Conservation (phyloP, 371 early-diverging fungal species). For the Mycotypha africana region DNA sequence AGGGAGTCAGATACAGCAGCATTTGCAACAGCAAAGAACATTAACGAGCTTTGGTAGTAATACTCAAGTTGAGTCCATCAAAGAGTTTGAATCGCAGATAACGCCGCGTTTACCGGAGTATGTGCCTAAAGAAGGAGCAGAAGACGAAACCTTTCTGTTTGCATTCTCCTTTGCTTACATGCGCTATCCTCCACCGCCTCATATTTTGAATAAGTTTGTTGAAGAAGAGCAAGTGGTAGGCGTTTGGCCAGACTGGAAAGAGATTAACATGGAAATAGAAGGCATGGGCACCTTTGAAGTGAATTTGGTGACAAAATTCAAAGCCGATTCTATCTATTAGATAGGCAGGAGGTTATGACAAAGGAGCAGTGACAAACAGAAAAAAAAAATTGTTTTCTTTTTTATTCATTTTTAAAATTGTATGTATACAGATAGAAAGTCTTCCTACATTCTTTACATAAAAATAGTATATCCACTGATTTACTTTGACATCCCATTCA, state of each 20-base stretch:
- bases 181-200: background rate
- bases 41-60: too few species aligned
- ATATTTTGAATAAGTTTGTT: constrained; percentile 7
- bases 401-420: too few species aligned
- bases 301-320: constrained; percentile 13
- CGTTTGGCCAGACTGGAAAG: constrained; percentile 15
- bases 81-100: constrained; percentile 5
- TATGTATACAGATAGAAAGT: too few species aligned
- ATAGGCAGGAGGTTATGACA: too few species aligned
- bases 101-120: constrained; percentile 2
- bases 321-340: constrained; percentile 15
- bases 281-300: background rate
- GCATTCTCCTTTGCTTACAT: constrained; percentile 13
- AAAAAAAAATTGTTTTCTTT: too few species aligned
- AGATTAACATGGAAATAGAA: constrained; percentile 1
- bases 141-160: constrained; percentile 5
- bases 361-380: too few species aligned
- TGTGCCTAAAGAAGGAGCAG: background rate
- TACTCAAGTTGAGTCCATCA: constrained; percentile 4
- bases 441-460: too few species aligned
- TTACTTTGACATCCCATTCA: too few species aligned
- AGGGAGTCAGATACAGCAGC: too few species aligned
- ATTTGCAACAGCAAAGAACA: too few species aligned
- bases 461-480: too few species aligned
- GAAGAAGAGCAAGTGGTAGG: constrained; percentile 13